Percentiles rank a stretch among this genome's conserved stretches.
Conservation (phyloP, 2,329 filamentous ascomycete species). For the Diplodia intermedia region DNA sequence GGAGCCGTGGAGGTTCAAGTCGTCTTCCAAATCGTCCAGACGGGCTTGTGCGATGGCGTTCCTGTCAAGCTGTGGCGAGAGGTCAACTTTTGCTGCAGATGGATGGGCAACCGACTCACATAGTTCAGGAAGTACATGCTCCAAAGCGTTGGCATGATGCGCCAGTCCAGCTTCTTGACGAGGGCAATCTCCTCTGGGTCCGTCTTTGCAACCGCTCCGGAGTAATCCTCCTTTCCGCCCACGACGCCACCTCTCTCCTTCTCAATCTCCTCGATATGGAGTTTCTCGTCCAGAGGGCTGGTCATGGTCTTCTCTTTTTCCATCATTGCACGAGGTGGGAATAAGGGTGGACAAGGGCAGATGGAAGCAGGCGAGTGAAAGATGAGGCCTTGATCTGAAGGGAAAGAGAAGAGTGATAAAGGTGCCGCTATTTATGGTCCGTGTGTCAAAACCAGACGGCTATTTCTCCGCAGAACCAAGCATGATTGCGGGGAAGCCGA, state of each 20-base stretch:
- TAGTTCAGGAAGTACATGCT: conserved; percentile 50
- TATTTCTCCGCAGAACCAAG: background rate
- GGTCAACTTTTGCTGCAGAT: background rate
- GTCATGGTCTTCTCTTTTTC: background rate
- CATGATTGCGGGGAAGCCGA: background rate
- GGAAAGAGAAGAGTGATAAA: background rate
- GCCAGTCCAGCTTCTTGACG: conserved; percentile 43
- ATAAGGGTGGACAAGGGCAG: background rate
- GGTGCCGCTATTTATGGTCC: conserved; percentile 3
- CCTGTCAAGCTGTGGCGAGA: conserved; percentile 56
- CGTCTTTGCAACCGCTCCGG: conserved; percentile 45
- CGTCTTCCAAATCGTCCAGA: conserved; percentile 66
- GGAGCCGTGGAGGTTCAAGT: conserved; percentile 41
- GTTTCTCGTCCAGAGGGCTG: background rate
- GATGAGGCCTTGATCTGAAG: background rate
- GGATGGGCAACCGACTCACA: conserved; percentile 44
- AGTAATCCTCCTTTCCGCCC: conserved; percentile 43
- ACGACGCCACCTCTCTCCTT: conserved; percentile 2
- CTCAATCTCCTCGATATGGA: background rate
- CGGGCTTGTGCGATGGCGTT: conserved; percentile 71
- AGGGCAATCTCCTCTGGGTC: conserved; percentile 45
- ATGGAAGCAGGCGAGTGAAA: background rate
- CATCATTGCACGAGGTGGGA: background rate
- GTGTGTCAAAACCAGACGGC: background rate
- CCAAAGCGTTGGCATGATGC: conserved; percentile 50